Evolutionary conservation across 768 basidiomycete genomes (phyloP), one percentile per base, ranked within the genome.

Genomic region (Lactarius indigo): DNA sequence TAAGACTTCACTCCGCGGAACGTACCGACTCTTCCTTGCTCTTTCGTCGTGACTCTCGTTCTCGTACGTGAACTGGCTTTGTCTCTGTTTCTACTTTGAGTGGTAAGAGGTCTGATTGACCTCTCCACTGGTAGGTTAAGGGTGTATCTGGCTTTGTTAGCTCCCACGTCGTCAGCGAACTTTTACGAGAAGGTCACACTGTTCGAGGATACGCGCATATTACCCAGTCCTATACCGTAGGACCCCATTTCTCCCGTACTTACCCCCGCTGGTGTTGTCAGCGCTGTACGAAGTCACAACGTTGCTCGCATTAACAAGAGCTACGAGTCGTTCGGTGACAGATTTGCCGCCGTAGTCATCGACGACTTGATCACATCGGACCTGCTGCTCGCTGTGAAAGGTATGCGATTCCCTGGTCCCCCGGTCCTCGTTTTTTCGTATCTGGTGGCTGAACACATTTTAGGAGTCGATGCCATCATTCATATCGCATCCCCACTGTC

Each of bases 171-270:
- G 64, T 72, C 17, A 33, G 64, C 35, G 74, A 80, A 52, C 76
- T 84, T 5, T 70, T 84, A n/a, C 71, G 79, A n/a, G 73, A 74
- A 26, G 85, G 85, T 1, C 83, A 82, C 69, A 76, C 74, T 9
- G 85, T 87, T 47, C 75, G 80, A 69, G 85, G 81, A 79, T 75
- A 56, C 18, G 70, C 39, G 23, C 20, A 33, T 33, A 2, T 12
- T 8, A 7, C 41, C 18, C 15, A n/a, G 20, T 13, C 28, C 9
- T 33, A 7, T 31, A 28, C 3, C 15, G 5, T 30, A 12, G 5
- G 5, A 31, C 39, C 15, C 10, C 28, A 8, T 30, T n/a, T 23
- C 1, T 30, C 15, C 9, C 4, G 2, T 50, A 56, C 37, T 28
- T 31, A 39, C 8, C 18, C 26, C 12, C 9, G n/a, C 10, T 8